These are phyloP conservation scores for Eucalyptus pumila DNA, from an alignment of 345 rosid species.

Conservation along the genomic window DNA sequence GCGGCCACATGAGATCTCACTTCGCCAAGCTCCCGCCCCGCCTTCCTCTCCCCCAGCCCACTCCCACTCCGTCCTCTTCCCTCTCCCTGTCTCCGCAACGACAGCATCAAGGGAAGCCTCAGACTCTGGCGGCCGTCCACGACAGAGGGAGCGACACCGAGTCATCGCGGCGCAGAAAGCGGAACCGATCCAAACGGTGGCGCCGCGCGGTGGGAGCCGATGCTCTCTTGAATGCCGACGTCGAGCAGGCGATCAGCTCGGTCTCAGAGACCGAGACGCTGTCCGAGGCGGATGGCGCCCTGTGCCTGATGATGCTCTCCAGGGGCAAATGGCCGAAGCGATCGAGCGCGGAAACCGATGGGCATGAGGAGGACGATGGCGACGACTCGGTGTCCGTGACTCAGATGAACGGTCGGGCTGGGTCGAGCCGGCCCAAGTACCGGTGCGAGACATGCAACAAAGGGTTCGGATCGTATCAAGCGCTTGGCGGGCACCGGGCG, in stretches of 20 bases:
- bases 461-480: slow-evolving; percentile 45
- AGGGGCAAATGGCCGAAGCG: slow-evolving; percentile 16
- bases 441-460: slow-evolving; percentile 41
- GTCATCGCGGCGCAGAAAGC: not conserved
- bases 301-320: slow-evolving; percentile 33
- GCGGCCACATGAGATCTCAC: slow-evolving; percentile 70
- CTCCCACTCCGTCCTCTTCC: not conserved
- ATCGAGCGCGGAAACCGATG: not conserved
- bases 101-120: not conserved
- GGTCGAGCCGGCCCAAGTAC: slow-evolving; percentile 1
- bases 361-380: not conserved
- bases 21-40: slow-evolving; percentile 24
- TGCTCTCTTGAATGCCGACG: not conserved
- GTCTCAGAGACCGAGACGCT: not conserved
- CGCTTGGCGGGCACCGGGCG: slow-evolving; percentile 60
- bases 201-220: not conserved
- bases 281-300: not conserved
- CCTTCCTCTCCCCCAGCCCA: not conserved
- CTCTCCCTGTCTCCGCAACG: not conserved
- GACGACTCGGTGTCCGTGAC: not conserved
- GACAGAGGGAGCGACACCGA: not conserved
- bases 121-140: not conserved
- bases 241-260: not conserved
- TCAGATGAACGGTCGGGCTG: not conserved
- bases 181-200: not conserved